Base-by-base conservation (phyloP, 257 asterid genomes). In the Salvia rosmarinus region DNA sequence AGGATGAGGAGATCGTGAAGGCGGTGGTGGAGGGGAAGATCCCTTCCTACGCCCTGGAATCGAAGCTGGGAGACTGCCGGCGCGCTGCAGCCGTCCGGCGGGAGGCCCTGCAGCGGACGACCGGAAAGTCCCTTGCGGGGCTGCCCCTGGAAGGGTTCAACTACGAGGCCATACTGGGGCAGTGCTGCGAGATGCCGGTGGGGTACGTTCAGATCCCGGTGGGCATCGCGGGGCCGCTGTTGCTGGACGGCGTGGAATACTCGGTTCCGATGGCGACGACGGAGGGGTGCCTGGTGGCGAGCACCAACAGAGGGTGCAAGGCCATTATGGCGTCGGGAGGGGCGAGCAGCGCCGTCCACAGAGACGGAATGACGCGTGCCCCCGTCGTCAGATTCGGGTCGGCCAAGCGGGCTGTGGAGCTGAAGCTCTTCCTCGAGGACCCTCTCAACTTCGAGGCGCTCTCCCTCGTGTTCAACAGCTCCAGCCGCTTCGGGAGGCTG, bases 161-260 rank as follows among this genome's bases (percentile, higher is more conserved):
- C 68, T 82, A 82, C 76, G 78, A 76, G 14, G 52, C 84, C 14
- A 82, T 82, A 11, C 64, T 79, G 12, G 86, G 86, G 0, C 86
- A 82, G 79, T 82, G 86, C 76, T 79, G 86, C 20, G 86, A 82
- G 44, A 79, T 82, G 86, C 86, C 86, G 12, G 86, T 82, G 55
- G 86, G 86, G 49, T 82, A 82, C 76, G 76, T 82, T 32, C 86
- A 82, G 76, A 79, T 82, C 12, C 86, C 86, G 2, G 86, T 82
- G 13, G 85, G 85, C 11, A 74, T 81, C 4, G 85, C 80, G 1
- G 85, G 85, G 6, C 85, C 85, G 0, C 75, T 82, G 2, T 54
- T 82, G 73, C 63, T 82, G 1, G 81, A 82, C 55, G 83, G 78
- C 6, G 66, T 65, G 25, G 84, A 79, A 44, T 79, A 72, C 47